Evolutionary conservation across 2,329 filamentous ascomycete species (phyloP).

Genomic region (Xylariaceae sp.): DNA sequence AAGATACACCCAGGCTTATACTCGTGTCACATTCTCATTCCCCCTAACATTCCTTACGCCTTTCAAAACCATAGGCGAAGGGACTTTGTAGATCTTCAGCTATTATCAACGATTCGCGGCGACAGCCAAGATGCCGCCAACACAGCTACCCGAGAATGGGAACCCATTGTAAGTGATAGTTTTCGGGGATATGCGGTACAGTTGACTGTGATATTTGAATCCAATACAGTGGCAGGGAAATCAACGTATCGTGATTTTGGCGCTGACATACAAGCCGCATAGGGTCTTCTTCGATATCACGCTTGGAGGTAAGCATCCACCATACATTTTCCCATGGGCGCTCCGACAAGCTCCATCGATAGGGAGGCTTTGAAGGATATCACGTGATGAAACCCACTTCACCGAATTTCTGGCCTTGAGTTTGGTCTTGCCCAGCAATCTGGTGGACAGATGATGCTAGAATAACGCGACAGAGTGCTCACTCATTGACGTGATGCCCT

Average conservation of each 20-base stretch:
- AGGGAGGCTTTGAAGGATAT: background rate
- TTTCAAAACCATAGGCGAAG: too few species aligned
- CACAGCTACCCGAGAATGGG: constrained; percentile 36
- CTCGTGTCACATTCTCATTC: too few species aligned
- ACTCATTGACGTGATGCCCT: constrained; percentile 7
- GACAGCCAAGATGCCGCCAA: constrained; percentile 29
- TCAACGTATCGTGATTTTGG: too few species aligned
- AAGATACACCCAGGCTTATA: too few species aligned
- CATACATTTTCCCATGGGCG: background rate
- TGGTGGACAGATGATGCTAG: background rate
- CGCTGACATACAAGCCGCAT: too few species aligned
- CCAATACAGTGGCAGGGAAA: too few species aligned
- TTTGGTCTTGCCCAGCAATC: too few species aligned
- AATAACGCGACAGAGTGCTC: background rate
- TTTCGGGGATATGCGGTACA: background rate
- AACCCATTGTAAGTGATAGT: constrained; percentile 36
- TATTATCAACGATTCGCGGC: too few species aligned
- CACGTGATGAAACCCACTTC: background rate
- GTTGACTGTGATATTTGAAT: too few species aligned
- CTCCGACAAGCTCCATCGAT: background rate
- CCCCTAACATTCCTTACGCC: too few species aligned
- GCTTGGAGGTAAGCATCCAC: constrained; percentile 59
- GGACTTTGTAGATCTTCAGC: too few species aligned
- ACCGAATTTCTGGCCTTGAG: too few species aligned
- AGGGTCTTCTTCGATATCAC: constrained; percentile 75